Conservation (phyloP, 73 alveolate species). For the Loxodes magnus region DNA sequence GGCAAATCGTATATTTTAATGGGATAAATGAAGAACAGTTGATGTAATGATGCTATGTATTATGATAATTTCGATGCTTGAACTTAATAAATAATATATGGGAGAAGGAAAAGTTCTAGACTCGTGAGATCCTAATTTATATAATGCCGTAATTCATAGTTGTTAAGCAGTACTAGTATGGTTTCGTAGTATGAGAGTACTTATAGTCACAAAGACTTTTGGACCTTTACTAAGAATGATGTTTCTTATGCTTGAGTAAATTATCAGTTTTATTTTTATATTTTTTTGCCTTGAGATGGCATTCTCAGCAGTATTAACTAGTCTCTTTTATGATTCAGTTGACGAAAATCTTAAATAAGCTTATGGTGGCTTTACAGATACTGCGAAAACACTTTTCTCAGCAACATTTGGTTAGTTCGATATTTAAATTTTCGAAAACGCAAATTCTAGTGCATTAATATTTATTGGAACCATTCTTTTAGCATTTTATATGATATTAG, state of each 20-base stretch:
- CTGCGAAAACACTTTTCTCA: conserved; percentile 44
- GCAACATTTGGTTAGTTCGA: conserved; percentile 45
- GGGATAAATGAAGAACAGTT: conserved; percentile 7
- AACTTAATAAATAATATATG: neutral
- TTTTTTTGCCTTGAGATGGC: conserved; percentile 35
- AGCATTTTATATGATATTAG: conserved; percentile 41
- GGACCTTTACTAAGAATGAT: conserved; percentile 51
- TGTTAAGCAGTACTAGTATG: neutral
- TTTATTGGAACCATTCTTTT: conserved; percentile 34
- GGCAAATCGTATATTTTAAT: conserved; percentile 19
- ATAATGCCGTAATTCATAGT: conserved; percentile 19
- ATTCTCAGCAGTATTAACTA: conserved; percentile 50
- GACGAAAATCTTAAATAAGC: no score
- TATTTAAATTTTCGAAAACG: conserved; percentile 28
- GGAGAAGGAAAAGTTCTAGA: neutral
- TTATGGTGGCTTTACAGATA: conserved; percentile 34
- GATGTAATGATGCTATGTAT: conserved; percentile 7
- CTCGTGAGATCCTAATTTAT: conserved; percentile 22
- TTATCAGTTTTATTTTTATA: conserved; percentile 40
- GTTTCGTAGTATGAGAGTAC: neutral
- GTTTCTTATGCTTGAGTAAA: conserved; percentile 39
- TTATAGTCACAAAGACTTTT: conserved; percentile 4
- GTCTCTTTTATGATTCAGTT: conserved; percentile 39
- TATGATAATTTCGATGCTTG: conserved; percentile 1
- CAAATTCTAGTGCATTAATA: conserved; percentile 29